phyloP scores from a whole-genome alignment of 2,329 filamentous ascomycete genomes.

The Massarina eburnea region DNA sequence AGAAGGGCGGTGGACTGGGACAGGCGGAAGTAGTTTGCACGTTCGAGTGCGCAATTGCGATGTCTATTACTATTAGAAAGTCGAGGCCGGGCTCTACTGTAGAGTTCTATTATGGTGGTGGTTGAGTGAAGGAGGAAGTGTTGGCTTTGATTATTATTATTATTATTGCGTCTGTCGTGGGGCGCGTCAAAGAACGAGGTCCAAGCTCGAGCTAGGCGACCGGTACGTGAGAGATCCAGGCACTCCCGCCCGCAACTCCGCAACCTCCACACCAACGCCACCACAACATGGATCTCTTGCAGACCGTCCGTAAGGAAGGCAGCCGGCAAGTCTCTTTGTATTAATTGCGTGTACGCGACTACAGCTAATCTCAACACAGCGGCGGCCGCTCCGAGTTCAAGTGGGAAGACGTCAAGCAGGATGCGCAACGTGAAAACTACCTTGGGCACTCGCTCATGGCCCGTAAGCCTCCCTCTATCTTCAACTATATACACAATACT shows the following conservation, averaged over 20 bases:
- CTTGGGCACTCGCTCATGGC: conserved; percentile 91
- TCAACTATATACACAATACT: background rate
- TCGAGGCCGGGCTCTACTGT: too few species aligned
- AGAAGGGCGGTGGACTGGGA: conserved; percentile 5
- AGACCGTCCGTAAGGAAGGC: conserved; percentile 87
- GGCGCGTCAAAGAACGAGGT: conserved; percentile 1
- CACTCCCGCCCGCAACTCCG: conserved; percentile 12
- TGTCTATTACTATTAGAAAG: background rate
- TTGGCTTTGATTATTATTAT: too few species aligned
- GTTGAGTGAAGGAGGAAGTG: too few species aligned
- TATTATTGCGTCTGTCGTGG: too few species aligned
- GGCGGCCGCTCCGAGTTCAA: conserved; percentile 90
- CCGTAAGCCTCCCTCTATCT: conserved; percentile 38
- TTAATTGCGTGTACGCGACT: background rate
- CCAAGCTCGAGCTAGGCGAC: conserved; percentile 6
- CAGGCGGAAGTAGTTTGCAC: background rate
- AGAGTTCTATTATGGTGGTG: too few species aligned
- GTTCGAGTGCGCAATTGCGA: background rate
- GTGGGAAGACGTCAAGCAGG: conserved; percentile 91
- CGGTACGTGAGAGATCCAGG: background rate
- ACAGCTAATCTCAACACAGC: conserved; percentile 44
- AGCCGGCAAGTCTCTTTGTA: conserved; percentile 57
- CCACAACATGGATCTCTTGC: conserved; percentile 80
- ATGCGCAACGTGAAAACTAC: conserved; percentile 84
- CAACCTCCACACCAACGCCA: conserved; percentile 6